Conservation (phyloP, 805 yeast species). For the Ogataea henricii region DNA sequence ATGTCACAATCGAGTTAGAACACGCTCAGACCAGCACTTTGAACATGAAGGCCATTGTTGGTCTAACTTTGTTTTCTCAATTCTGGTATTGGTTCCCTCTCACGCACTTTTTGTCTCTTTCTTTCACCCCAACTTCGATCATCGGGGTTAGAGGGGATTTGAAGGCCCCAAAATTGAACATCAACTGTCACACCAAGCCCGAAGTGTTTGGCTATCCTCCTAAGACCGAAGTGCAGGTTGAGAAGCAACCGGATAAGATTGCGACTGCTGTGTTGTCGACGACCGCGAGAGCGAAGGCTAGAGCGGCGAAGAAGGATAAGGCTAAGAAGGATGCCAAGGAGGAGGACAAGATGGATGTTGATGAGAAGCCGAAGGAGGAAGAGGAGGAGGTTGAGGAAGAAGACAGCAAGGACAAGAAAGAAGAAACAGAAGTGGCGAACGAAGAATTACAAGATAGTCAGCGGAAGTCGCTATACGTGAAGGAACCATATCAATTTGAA, state of each 20-base stretch:
- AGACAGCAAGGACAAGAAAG: constrained; percentile 19
- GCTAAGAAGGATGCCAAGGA: constrained; percentile 41
- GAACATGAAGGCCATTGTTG: constrained; percentile 89
- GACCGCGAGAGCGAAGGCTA: constrained; percentile 89
- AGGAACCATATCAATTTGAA: constrained; percentile 66
- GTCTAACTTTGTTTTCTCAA: constrained; percentile 85
- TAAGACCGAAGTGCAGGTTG: constrained; percentile 74
- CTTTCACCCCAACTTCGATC: constrained; percentile 89
- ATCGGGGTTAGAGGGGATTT: constrained; percentile 85
- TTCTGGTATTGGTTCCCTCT: constrained; percentile 99
- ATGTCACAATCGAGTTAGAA: constrained; percentile 90
- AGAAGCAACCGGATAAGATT: constrained; percentile 83
- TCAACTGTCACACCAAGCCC: constrained; percentile 79
- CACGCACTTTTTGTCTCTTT: constrained; percentile 86
- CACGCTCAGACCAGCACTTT: constrained; percentile 86
- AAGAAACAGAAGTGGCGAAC: constrained; percentile 18
- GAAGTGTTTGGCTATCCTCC: constrained; percentile 89
- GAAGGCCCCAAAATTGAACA: constrained; percentile 79
- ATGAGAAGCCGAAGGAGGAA: constrained; percentile 24
- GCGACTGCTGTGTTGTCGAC: constrained; percentile 94
- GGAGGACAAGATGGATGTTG: constrained; percentile 43
- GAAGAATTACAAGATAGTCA: constrained; percentile 34
- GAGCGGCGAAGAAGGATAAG: constrained; percentile 66
- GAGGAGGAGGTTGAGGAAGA: constrained; percentile 28
- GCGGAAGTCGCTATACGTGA: constrained; percentile 50